A percentile compares a stretch with the other conserved stretches of the same genome.
Evolutionary conservation across 805 yeast genomes (phyloP).

Genomic region (Teunomyces cretensis): DNA sequence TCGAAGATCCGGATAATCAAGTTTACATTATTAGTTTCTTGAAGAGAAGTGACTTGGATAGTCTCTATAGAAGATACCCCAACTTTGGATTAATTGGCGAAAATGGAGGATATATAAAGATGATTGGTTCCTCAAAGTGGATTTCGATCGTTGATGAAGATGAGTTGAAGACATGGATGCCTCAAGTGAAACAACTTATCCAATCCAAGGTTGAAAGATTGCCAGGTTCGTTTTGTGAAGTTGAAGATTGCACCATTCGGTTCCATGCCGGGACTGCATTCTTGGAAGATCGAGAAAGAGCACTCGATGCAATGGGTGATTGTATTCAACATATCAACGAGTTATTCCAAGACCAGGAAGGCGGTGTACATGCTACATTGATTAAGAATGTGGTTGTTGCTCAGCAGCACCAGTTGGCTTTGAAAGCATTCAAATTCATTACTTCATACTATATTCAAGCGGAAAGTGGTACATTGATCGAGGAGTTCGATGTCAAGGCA

Average conservation of each 20-base stretch:
- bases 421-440: constrained; percentile 57
- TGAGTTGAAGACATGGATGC: constrained; percentile 55
- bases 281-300: constrained; percentile 61
- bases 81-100: constrained; percentile 85
- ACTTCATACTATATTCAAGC: constrained; percentile 33
- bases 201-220: constrained; percentile 68
- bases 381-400: constrained; percentile 69
- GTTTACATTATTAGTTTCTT: constrained; percentile 73
- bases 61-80: constrained; percentile 64
- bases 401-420: constrained; percentile 60
- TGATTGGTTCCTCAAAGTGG: constrained; percentile 57
- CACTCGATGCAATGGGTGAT: constrained; percentile 73
- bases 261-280: constrained; percentile 73
- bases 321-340: constrained; percentile 82
- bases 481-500: constrained; percentile 24
- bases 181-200: constrained; percentile 53
- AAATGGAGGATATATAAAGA: constrained; percentile 76
- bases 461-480: constrained; percentile 17
- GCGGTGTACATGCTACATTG: constrained; percentile 70
- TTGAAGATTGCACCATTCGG: constrained; percentile 73
- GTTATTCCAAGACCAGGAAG: constrained; percentile 51
- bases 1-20: constrained; percentile 55
- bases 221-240: constrained; percentile 72
- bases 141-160: constrained; percentile 54
- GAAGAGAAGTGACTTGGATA: constrained; percentile 62